Percentiles rank a stretch among this genome's conserved stretches.
Conservation (phyloP, 192 early-diverging fungal genomes). For the Coemansia sp. region DNA sequence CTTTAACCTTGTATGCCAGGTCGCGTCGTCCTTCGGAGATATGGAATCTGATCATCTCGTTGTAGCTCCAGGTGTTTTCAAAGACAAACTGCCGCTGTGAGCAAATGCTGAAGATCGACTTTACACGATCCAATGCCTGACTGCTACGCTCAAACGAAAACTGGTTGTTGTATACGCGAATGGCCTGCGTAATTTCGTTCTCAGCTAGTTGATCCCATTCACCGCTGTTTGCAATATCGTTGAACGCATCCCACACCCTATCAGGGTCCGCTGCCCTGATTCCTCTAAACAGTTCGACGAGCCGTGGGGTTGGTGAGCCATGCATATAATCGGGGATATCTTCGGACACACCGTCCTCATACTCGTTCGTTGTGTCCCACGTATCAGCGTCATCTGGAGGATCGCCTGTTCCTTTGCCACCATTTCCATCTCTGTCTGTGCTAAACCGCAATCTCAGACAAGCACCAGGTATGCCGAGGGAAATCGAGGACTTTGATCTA, state of each 20-base stretch:
- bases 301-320: slow-evolving; percentile 13
- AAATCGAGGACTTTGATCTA: not conserved
- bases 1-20: slow-evolving; percentile 29
- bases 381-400: not conserved
- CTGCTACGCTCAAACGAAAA: slow-evolving; percentile 27
- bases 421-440: not conserved
- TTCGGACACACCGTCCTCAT: not conserved
- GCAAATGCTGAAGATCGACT: slow-evolving; percentile 15
- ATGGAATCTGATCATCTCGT: slow-evolving; percentile 43
- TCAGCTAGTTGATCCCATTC: slow-evolving; percentile 38
- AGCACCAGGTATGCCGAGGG: not conserved
- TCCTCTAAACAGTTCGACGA: slow-evolving; percentile 24
- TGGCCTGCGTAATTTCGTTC: slow-evolving; percentile 28
- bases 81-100: slow-evolving; percentile 10
- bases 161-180: slow-evolving; percentile 41
- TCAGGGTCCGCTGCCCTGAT: slow-evolving; percentile 21
- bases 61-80: slow-evolving; percentile 18
- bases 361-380: not conserved
- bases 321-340: too few relatives aligned
- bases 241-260: slow-evolving; percentile 32
- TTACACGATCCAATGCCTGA: slow-evolving; percentile 15
- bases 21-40: slow-evolving; percentile 21
- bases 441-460: not conserved
- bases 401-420: not conserved
- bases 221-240: slow-evolving; percentile 14